Conservation (phyloP, 2,329 filamentous ascomycete genomes). For the Lachnellula occidentalis region DNA sequence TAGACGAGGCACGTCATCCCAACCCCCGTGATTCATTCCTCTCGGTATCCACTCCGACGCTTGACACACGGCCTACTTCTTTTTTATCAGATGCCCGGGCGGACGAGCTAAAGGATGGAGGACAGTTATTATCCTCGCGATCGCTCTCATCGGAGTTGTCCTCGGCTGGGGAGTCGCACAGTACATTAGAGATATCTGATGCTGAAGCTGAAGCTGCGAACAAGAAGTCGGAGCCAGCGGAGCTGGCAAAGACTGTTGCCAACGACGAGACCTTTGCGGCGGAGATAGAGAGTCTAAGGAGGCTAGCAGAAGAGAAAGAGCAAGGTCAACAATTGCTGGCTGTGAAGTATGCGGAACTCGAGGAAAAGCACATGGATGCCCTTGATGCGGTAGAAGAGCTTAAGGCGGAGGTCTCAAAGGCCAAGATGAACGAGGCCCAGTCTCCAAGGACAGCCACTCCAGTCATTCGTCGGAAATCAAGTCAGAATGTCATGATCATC, state of each 20-base stretch:
- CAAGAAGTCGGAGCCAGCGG: slow-evolving; percentile 27
- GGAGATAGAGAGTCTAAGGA: slow-evolving; percentile 68
- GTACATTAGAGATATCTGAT: slow-evolving; percentile 58
- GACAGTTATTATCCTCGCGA: slow-evolving; percentile 72
- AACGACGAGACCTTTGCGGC: slow-evolving; percentile 44
- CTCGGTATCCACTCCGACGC: slow-evolving; percentile 42
- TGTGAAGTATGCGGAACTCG: slow-evolving; percentile 75
- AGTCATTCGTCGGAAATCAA: slow-evolving; percentile 90
- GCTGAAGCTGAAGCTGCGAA: slow-evolving; percentile 49
- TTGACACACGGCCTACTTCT: slow-evolving; percentile 60
- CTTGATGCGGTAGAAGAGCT: slow-evolving; percentile 86
- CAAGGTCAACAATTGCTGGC: slow-evolving; percentile 66
- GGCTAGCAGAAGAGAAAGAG: slow-evolving; percentile 70
- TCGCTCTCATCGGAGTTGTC: slow-evolving; percentile 93
- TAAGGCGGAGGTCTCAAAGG: slow-evolving; percentile 77
- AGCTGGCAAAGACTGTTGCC: slow-evolving; percentile 30
- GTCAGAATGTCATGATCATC: slow-evolving; percentile 78
- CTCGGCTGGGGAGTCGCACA: slow-evolving; percentile 72
- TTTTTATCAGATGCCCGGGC: slow-evolving; percentile 77
- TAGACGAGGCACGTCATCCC: slow-evolving; percentile 72
- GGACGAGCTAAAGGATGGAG: slow-evolving; percentile 62
- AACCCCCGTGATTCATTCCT: slow-evolving; percentile 49
- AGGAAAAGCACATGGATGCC: slow-evolving; percentile 74
- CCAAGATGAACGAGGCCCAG: slow-evolving; percentile 50
- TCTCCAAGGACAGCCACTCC: slow-evolving; percentile 61